These are phyloP conservation scores for Penicillium bialowiezense DNA, from an alignment of 495 filamentous ascomycete species.

Conservation along the genomic window DNA sequence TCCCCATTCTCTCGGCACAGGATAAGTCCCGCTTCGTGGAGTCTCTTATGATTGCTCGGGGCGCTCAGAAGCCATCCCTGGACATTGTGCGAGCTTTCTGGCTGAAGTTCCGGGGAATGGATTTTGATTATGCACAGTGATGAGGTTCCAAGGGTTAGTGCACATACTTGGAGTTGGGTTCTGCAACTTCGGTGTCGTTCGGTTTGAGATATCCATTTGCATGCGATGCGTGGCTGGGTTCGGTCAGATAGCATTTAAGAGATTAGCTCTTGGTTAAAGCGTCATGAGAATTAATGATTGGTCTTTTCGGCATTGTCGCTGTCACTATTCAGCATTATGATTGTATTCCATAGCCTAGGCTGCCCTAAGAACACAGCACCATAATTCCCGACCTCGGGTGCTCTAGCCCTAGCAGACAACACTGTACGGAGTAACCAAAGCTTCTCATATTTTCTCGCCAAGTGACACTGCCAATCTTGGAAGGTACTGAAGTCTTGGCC, in stretches of 20 bases:
- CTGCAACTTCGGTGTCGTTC: constrained; percentile 3
- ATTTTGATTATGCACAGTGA: constrained; percentile 57
- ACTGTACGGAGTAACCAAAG: too few species aligned
- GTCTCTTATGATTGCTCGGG: constrained; percentile 53
- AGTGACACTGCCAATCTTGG: too few species aligned
- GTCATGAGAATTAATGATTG: too few species aligned
- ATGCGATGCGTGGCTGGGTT: constrained; percentile 5
- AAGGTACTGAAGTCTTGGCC: too few species aligned
- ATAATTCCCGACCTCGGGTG: too few species aligned
- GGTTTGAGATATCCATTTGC: constrained; percentile 17
- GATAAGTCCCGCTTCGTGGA: constrained; percentile 37
- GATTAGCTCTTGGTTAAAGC: background rate
- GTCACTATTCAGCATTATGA: too few species aligned
- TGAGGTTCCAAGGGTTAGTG: constrained; percentile 6
- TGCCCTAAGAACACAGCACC: too few species aligned
- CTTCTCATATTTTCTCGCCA: too few species aligned
- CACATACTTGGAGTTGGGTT: constrained; percentile 12
- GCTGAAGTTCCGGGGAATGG: constrained; percentile 66
- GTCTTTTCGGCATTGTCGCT: too few species aligned
- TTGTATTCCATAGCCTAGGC: too few species aligned
- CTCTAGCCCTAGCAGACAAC: too few species aligned
- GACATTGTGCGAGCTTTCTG: constrained; percentile 65
- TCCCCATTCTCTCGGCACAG: constrained; percentile 22
- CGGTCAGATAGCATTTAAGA: background rate
- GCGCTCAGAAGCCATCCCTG: constrained; percentile 52